Percentiles rank a stretch among this genome's conserved stretches.
phyloP scores from a whole-genome alignment of 768 basidiomycete species.

The Kwoniella sp. region DNA sequence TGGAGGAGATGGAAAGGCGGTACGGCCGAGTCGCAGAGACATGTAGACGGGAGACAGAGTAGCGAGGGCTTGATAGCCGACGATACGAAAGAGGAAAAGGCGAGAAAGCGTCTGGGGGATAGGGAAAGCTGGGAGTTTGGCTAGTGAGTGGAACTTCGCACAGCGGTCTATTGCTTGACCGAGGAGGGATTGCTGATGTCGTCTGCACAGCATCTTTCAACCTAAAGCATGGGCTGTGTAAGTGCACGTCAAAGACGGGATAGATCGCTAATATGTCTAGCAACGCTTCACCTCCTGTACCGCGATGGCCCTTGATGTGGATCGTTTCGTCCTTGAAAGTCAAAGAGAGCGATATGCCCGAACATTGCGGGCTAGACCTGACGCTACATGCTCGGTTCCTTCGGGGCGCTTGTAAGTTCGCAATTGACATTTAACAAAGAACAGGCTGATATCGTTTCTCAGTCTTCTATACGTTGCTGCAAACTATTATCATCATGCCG shows the following conservation, averaged over 20 bases:
- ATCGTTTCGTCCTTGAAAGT: slow-evolving; percentile 41
- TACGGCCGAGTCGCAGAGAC: background rate
- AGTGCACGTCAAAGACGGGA: background rate
- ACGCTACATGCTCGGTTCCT: slow-evolving; percentile 53
- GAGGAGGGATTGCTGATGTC: background rate
- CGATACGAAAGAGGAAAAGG: slow-evolving; percentile 9
- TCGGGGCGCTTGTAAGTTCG: slow-evolving; percentile 42
- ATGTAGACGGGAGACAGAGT: slow-evolving; percentile 11
- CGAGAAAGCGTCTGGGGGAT: slow-evolving; percentile 36
- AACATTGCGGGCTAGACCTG: slow-evolving; percentile 50
- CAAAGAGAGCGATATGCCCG: slow-evolving; percentile 52
- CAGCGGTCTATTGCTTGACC: background rate
- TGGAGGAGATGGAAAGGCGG: slow-evolving; percentile 26
- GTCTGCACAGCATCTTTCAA: slow-evolving; percentile 39
- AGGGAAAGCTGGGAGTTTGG: slow-evolving; percentile 55
- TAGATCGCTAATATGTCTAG: slow-evolving; percentile 15
- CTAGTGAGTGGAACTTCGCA: slow-evolving; percentile 39
- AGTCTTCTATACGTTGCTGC: slow-evolving; percentile 54
- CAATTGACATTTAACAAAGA: background rate
- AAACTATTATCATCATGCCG: slow-evolving; percentile 41
- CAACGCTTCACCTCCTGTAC: slow-evolving; percentile 41
- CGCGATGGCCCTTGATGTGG: slow-evolving; percentile 53
- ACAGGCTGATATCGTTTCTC: background rate
- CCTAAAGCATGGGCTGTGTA: slow-evolving; percentile 49
- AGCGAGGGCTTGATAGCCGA: slow-evolving; percentile 11